These are phyloP conservation scores for Pseudocercospora musae DNA, from an alignment of 2,329 filamentous ascomycete genomes.

Conservation along the genomic window DNA sequence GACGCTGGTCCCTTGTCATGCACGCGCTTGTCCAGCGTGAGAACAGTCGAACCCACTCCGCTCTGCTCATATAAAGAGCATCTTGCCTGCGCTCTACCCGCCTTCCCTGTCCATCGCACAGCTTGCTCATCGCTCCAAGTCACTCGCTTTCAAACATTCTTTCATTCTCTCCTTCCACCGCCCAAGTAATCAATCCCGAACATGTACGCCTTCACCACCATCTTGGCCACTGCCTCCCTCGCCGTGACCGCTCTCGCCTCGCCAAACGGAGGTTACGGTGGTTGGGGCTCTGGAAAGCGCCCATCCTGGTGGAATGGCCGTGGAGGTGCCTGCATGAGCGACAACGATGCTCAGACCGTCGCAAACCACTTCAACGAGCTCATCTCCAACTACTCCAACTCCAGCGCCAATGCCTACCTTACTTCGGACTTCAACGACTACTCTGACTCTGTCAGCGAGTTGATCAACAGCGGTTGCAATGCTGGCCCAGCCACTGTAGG, in stretches of 20 bases:
- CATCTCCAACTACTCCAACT: conserved; percentile 33
- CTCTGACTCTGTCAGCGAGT: conserved; percentile 35
- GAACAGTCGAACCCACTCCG: not conserved
- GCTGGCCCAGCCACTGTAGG: conserved; percentile 25
- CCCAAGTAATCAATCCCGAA: conserved; percentile 9
- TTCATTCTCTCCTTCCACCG: conserved; percentile 3
- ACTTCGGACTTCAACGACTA: conserved; percentile 34
- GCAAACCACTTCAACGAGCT: conserved; percentile 33
- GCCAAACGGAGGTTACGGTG: conserved; percentile 3
- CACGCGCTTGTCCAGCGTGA: not conserved
- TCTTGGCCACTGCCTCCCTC: conserved; percentile 16
- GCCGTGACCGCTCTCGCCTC: conserved; percentile 13
- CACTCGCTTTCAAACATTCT: not conserved
- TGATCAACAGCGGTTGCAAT: conserved; percentile 35
- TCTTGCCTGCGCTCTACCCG: not conserved
- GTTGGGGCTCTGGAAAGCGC: conserved; percentile 14
- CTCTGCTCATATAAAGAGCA: conserved; percentile 4
- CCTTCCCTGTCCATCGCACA: too few species aligned
- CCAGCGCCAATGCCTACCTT: conserved; percentile 27
- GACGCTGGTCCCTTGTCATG: too few species aligned
- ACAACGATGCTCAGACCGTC: conserved; percentile 24
- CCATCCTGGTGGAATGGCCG: conserved; percentile 19
- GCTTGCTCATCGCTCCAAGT: not conserved
- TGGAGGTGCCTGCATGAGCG: conserved; percentile 27
- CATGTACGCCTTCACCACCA: conserved; percentile 25